Conservation (phyloP, 306 rosid genomes). For the Comarum palustre region DNA sequence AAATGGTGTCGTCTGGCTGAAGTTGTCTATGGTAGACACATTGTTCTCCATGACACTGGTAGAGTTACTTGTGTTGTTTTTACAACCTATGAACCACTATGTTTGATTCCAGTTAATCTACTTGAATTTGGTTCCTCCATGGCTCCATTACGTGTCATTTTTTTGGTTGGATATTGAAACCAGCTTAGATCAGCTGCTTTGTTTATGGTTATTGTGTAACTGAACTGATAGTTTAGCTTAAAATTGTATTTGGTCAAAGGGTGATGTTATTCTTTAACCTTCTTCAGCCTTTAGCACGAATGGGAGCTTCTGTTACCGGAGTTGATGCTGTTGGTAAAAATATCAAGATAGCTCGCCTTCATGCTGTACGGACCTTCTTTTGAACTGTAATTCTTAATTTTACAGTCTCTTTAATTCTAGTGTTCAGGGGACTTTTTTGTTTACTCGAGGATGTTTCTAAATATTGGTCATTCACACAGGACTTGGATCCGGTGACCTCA, state of each 20-base stretch:
- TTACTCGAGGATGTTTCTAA: slow-evolving; percentile 16
- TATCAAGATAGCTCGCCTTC: slow-evolving; percentile 80
- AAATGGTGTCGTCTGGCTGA: neutral
- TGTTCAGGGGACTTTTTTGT: neutral
- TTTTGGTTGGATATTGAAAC: neutral
- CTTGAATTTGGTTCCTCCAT: neutral
- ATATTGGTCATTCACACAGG: slow-evolving; percentile 39
- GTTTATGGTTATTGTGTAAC: neutral
- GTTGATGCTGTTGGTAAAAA: slow-evolving; percentile 82
- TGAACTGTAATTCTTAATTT: neutral
- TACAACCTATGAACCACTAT: neutral
- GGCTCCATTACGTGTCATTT: neutral
- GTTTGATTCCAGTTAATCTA: neutral
- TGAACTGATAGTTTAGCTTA: neutral
- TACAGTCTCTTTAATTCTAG: slow-evolving; percentile 3
- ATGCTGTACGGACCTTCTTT: slow-evolving; percentile 62
- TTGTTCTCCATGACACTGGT: neutral
- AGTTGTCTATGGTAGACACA: neutral
- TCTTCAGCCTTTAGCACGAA: slow-evolving; percentile 85
- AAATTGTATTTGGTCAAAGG: neutral
- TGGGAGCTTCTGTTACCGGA: slow-evolving; percentile 92
- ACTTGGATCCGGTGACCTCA: slow-evolving; percentile 75
- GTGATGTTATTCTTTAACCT: slow-evolving; percentile 22
- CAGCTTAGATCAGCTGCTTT: neutral
- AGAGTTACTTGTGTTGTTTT: neutral